Evolutionary conservation across 192 early-diverging fungal genomes (phyloP).

Genomic region (Coemansia sp.): DNA sequence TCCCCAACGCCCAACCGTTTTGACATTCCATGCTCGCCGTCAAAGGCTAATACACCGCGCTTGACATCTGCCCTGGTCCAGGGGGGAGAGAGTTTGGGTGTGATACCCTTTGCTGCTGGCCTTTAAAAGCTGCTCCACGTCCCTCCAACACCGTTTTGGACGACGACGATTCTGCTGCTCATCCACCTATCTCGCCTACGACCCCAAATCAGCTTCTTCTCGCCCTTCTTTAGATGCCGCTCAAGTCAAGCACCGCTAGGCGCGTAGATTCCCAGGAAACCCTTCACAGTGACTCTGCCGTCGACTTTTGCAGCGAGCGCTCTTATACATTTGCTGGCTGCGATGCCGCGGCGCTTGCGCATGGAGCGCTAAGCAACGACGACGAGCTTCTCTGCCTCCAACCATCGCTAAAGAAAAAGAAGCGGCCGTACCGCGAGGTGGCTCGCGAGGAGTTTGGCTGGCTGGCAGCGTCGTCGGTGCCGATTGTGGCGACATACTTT

Average conservation of each 20-base stretch:
- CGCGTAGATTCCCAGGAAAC: conserved; percentile 31
- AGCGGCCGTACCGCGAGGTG: conserved; percentile 17
- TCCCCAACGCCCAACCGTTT: neutral
- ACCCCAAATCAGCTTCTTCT: neutral
- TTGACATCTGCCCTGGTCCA: conserved; percentile 29
- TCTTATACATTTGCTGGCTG: neutral
- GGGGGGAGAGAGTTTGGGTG: neutral
- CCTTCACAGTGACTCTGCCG: conserved; percentile 13
- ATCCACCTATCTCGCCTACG: neutral
- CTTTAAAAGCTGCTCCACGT: neutral
- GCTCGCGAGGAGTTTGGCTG: conserved; percentile 30
- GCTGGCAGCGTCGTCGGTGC: conserved; percentile 35
- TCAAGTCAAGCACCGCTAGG: conserved; percentile 33
- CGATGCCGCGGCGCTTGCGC: neutral
- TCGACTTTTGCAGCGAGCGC: neutral
- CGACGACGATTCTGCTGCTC: conserved; percentile 2
- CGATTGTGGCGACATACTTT: conserved; percentile 18
- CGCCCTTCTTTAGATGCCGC: conserved; percentile 25
- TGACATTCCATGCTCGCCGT: neutral
- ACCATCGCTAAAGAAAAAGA: conserved; percentile 30
- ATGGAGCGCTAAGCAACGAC: neutral
- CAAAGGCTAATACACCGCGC: conserved; percentile 2
- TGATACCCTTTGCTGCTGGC: neutral
- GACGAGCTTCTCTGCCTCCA: conserved; percentile 1
- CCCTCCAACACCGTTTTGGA: neutral